Percentiles rank a stretch among this genome's conserved stretches.
These are phyloP conservation scores for Aegilops speltoides DNA, from an alignment of 176 grass and related monocot species.

Conservation along the genomic window DNA sequence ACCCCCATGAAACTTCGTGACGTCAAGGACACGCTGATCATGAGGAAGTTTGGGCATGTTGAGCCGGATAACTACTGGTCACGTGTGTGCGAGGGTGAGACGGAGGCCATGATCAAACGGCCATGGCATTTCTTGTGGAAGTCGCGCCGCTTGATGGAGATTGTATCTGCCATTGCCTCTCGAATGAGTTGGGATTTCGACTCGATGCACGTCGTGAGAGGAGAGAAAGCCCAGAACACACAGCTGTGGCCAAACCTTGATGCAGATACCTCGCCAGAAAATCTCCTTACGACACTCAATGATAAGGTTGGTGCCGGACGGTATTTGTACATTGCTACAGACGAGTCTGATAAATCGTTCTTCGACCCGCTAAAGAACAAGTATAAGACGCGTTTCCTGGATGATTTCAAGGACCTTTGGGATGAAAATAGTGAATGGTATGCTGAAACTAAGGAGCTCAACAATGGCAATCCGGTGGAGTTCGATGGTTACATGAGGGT, in stretches of 20 bases:
- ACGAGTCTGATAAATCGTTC: slow-evolving; percentile 72
- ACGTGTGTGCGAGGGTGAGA: slow-evolving; percentile 83
- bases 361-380: slow-evolving; percentile 73
- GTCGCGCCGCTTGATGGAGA: slow-evolving; percentile 85
- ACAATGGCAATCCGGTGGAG: slow-evolving; percentile 67
- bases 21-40: slow-evolving; percentile 74
- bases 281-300: slow-evolving; percentile 50
- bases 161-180: slow-evolving; percentile 75
- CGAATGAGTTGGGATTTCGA: slow-evolving; percentile 93
- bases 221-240: slow-evolving; percentile 79
- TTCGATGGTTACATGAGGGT: slow-evolving; percentile 98
- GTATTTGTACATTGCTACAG: slow-evolving; percentile 76
- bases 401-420: slow-evolving; percentile 89
- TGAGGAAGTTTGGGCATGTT: slow-evolving; percentile 79
- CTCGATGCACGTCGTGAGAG: slow-evolving; percentile 72
- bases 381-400: slow-evolving; percentile 68
- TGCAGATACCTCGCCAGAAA: slow-evolving; percentile 74
- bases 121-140: slow-evolving; percentile 95
- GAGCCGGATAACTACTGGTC: slow-evolving; percentile 91
- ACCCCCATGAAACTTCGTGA: slow-evolving; percentile 78
- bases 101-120: slow-evolving; percentile 76
- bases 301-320: slow-evolving; percentile 78
- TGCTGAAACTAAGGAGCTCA: slow-evolving; percentile 79
- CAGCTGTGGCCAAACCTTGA: slow-evolving; percentile 78
- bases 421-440: slow-evolving; percentile 85